Conservation (phyloP, 169 alveolate species). For the Plasmodium ovale region DNA sequence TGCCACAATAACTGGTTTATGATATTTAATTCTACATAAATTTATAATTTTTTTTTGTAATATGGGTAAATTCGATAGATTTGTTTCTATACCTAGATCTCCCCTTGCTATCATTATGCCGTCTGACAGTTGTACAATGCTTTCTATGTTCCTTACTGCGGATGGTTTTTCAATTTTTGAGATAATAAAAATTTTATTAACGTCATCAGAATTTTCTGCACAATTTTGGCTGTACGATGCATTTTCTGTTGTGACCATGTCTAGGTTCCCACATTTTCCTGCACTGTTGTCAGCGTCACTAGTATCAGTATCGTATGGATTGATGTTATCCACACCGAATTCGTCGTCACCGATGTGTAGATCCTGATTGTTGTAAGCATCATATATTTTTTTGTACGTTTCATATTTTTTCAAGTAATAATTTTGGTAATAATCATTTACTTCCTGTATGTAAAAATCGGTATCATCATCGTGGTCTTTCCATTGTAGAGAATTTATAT, state of each 20-base stretch:
- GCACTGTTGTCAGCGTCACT: neutral
- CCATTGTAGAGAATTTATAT: conserved; percentile 54
- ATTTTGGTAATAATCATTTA: conserved; percentile 64
- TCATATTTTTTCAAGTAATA: conserved; percentile 60
- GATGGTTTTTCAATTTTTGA: conserved; percentile 96
- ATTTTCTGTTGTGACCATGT: conserved; percentile 32
- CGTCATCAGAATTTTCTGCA: conserved; percentile 80
- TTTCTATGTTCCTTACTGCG: conserved; percentile 93
- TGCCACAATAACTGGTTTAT: conserved; percentile 96
- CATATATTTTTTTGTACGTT: conserved; percentile 42
- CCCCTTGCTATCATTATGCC: conserved; percentile 99
- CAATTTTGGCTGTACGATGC: neutral
- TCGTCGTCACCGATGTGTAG: conserved; percentile 9
- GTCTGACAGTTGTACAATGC: conserved; percentile 92
- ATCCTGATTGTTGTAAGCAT: conserved; percentile 54
- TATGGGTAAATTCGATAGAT: conserved; percentile 92
- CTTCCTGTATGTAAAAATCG: conserved; percentile 67
- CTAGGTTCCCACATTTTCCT: conserved; percentile 7
- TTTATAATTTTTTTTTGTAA: conserved; percentile 92
- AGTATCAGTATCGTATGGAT: neutral
- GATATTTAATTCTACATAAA: conserved; percentile 86
- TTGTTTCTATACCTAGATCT: conserved; percentile 97
- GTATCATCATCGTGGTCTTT: conserved; percentile 48
- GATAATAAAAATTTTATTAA: conserved; percentile 87
- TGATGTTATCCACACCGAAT: neutral